These are phyloP conservation scores for Periglandula ipomoeae DNA, from an alignment of 2,329 filamentous ascomycete species.

Conservation along the genomic window DNA sequence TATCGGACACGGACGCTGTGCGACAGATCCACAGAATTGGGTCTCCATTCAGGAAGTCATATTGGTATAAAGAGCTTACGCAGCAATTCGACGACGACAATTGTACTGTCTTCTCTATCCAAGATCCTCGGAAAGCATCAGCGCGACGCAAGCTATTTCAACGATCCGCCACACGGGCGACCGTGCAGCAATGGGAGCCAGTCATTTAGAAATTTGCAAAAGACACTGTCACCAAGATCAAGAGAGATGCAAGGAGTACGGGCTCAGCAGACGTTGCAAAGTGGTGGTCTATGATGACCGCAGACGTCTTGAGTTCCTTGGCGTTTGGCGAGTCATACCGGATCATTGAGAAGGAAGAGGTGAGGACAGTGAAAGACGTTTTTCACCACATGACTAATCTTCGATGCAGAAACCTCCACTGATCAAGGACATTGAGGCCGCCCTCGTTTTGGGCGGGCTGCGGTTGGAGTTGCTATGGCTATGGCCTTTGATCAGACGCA, in stretches of 20 bases:
- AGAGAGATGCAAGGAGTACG: not conserved
- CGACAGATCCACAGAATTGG: conserved; percentile 1
- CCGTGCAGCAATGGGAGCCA: conserved; percentile 1
- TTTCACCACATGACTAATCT: not conserved
- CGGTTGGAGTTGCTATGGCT: not conserved
- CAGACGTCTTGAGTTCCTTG: not conserved
- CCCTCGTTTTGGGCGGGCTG: not conserved
- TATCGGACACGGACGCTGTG: not conserved
- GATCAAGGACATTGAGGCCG: conserved; percentile 1
- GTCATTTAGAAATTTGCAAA: not conserved
- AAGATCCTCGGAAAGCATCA: not conserved
- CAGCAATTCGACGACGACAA: not conserved
- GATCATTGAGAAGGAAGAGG: not conserved
- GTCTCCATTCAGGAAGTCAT: not conserved
- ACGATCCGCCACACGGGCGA: not conserved
- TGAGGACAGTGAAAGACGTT: not conserved
- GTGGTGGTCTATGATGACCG: conserved; percentile 4
- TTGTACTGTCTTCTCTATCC: not conserved
- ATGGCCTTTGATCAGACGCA: not conserved
- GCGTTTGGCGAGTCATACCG: not conserved
- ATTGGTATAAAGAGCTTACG: conserved; percentile 1
- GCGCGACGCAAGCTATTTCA: conserved; percentile 1
- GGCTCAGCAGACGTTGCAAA: not conserved
- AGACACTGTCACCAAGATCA: not conserved
- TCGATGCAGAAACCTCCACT: not conserved